Base-by-base conservation (phyloP, 768 basidiomycete species). In the Podaxis mareebaensis region DNA sequence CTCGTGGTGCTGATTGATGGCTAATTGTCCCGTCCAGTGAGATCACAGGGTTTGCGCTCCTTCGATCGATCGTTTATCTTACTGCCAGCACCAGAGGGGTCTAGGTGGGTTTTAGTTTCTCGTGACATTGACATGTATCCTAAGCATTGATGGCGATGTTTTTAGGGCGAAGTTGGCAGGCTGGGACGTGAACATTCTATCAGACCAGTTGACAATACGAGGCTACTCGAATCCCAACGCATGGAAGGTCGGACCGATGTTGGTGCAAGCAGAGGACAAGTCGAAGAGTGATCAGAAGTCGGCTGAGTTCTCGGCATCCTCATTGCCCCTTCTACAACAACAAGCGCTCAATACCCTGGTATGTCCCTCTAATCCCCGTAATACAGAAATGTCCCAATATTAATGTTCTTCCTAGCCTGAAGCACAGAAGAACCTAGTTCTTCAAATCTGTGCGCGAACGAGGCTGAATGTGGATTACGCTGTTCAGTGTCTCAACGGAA, bases 21-120 rank as follows among this genome's bases (percentile, higher is more conserved):
- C 13, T 66, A 61, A 53, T 26, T 63, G 38, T 53, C 42, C 60
- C 59, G 64, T 48, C 26, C 60, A 81, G 80, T 75, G 44, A 73
- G 67, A 7, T 65, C 86, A 8, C 85, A 86, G 59, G 95, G 95
- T 11, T 77, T 94, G 24, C 86, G 96, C 52, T 96, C 95, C 22
- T 99, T 99, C 75, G 95, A 97, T 72, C 84, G 97, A 62, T 89
- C 93, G 0, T 96, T 99, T 71, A 83, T 99, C 60, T 79, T 99
- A 26, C 87, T 88, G 4, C 90, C 91, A 42, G 90, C 95, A 2
- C 76, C 87, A 26, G 87, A 90, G 57, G 91, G 89, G 28, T 95
- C 96, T 68, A 79, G 88, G 95, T 96, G 75, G 67, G 95, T 83
- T 56, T 51, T 22, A 15, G 58, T 46, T 28, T 30, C 30, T 40